These are phyloP conservation scores for Colletotrichum sp. DNA, from an alignment of 2,329 filamentous ascomycete species.

Conservation along the genomic window DNA sequence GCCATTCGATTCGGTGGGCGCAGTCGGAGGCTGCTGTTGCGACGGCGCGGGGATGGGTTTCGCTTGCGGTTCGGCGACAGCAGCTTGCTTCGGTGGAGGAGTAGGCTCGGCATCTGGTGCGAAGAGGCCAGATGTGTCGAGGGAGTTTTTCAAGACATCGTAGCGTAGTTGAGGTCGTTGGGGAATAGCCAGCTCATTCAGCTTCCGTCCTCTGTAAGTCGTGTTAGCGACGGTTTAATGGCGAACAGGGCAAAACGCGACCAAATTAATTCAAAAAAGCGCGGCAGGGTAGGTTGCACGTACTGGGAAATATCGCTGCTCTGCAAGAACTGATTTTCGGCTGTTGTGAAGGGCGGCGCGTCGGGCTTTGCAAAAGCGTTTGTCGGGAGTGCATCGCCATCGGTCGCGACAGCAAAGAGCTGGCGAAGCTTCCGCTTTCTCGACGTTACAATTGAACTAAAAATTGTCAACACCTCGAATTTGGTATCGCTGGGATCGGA, in stretches of 20 bases:
- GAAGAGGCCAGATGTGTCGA: slow-evolving; percentile 32
- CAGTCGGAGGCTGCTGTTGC: neutral
- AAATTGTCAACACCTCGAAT: slow-evolving; percentile 48
- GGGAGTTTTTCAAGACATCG: slow-evolving; percentile 44
- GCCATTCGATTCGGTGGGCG: neutral
- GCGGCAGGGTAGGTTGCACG: slow-evolving; percentile 33
- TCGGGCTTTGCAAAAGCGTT: slow-evolving; percentile 62
- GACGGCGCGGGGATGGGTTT: neutral
- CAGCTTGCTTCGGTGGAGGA: neutral
- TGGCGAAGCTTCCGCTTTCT: slow-evolving; percentile 91
- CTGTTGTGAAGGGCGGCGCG: slow-evolving; percentile 56
- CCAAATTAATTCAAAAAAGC: slow-evolving; percentile 4
- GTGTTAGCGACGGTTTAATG: slow-evolving; percentile 3
- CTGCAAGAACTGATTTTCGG: slow-evolving; percentile 62
- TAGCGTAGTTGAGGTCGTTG: slow-evolving; percentile 49
- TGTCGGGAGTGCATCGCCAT: slow-evolving; percentile 66
- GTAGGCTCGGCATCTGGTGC: neutral
- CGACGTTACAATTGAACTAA: slow-evolving; percentile 77
- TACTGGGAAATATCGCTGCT: slow-evolving; percentile 66
- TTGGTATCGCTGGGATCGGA: slow-evolving; percentile 52
- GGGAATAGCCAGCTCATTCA: slow-evolving; percentile 61
- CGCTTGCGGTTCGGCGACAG: neutral
- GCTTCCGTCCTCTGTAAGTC: slow-evolving; percentile 45
- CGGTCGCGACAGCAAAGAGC: slow-evolving; percentile 81
- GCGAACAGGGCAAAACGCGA: slow-evolving; percentile 24